These are phyloP conservation scores for Exophiala aquamarina DNA, from an alignment of 2,329 filamentous ascomycete species.

Conservation along the genomic window DNA sequence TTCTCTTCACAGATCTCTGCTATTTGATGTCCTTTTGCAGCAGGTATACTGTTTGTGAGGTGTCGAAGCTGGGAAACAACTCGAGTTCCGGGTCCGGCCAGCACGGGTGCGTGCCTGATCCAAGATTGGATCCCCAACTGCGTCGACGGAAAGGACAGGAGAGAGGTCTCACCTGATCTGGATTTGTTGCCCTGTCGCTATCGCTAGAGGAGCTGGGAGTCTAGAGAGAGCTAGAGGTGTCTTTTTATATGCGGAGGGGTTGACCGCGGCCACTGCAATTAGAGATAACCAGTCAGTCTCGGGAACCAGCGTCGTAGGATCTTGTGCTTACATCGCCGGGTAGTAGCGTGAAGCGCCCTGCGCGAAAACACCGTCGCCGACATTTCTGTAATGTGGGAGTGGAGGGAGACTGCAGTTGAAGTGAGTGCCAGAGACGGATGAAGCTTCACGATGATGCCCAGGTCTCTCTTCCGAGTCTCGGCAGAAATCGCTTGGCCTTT, in stretches of 20 bases:
- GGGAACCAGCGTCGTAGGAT: too few relatives aligned
- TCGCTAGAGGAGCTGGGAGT: slow-evolving; percentile 43
- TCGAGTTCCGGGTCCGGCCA: too few relatives aligned
- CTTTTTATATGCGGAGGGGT: slow-evolving; percentile 41
- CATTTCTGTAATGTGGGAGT: slow-evolving; percentile 11
- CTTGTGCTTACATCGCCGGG: slow-evolving; percentile 52
- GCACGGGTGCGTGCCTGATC: too few relatives aligned
- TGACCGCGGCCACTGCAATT: slow-evolving; percentile 44
- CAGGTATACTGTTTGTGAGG: slow-evolving; percentile 1
- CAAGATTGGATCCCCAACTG: too few relatives aligned
- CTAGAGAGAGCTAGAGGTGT: slow-evolving; percentile 40
- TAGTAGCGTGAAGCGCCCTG: slow-evolving; percentile 47
- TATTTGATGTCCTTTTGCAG: background rate
- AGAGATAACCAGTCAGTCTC: slow-evolving; percentile 4
- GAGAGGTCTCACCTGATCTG: slow-evolving; percentile 43
- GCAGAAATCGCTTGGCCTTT: slow-evolving; percentile 13
- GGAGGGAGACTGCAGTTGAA: slow-evolving; percentile 3
- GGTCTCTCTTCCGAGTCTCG: slow-evolving; percentile 9
- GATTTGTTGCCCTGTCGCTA: slow-evolving; percentile 43
- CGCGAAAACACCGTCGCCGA: slow-evolving; percentile 46
- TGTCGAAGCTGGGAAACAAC: too few relatives aligned
- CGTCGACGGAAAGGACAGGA: too few relatives aligned
- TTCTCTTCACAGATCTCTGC: slow-evolving; percentile 2
- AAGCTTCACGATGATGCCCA: slow-evolving; percentile 3
- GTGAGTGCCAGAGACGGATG: background rate